Base-by-base conservation (phyloP, 352 stramenopile genomes). In the Pythium aristosporum region DNA sequence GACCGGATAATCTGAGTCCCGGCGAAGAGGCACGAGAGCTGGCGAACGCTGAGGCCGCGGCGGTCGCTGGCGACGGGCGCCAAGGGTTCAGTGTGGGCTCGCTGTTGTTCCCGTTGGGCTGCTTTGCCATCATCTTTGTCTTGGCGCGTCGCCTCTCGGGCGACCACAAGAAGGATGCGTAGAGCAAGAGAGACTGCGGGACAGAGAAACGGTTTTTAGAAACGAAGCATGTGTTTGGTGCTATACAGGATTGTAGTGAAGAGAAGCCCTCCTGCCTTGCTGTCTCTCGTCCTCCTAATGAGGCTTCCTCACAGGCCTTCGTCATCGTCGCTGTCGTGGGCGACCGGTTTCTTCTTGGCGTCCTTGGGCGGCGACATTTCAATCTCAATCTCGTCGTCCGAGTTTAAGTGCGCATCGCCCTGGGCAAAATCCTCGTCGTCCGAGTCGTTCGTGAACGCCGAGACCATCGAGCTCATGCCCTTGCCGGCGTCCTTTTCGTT, bases 121-220 rank as follows among this genome's bases (percentile, higher is more conserved):
- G 79, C 63, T 79, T 92, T 36, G 70, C 82, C 4, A 71, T 75
- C 37, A 59, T 92, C 12, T 72, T 73, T 28, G 53, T 86, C 3
- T 34, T 86, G n/a, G 82, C 78, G 21, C 68, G 82, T 28, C 73
- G 77, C 47, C 76, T 89, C 62, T 81, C 80, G 11, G 77, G 79
- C 16, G 73, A 89, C 55, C 82, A 92, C 71, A 92, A 89, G 74
- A 92, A 92, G 60, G 67, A 88, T 49, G 82, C 80, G 32, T 92
- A 72, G 47, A 39, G 36, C 34, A 11, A 20, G 36, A 67, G 25
- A 42, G 18, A 48, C 47, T 13, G 16, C 12, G 23, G 32, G 9
- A 47, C 41, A 36, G 32, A 46, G 25, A 49, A 25, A 48, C 2
- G 25, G n/a, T 34, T 20, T 18, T 7, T 16, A 34, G 20, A 20